Base-by-base conservation (phyloP, 352 stramenopile genomes). In the Thraustotheca clavata region DNA sequence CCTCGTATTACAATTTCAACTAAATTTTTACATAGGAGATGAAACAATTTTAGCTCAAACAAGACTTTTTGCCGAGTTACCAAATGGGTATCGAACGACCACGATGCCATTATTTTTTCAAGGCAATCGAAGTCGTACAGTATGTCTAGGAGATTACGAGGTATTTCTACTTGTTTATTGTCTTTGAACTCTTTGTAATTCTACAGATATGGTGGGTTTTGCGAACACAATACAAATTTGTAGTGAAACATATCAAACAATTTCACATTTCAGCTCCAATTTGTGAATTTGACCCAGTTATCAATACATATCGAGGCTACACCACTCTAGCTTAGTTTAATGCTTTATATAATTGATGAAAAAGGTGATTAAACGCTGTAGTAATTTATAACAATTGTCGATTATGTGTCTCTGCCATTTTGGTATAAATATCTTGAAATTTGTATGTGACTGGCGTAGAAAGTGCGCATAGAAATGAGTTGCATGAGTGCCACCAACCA, bases 241-340 rank as follows among this genome's bases (percentile, higher is more conserved):
- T 95, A 38, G 73, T 94, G 11, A 77, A 95, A 68, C 86, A 88
- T 66, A 84, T 77, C 49, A 95, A 95, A 62, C 78, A 72, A 16
- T 86, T 94, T 50, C 62, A 48, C 24, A 72, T 95, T 41, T 69
- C 73, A 4, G 67, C 69, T 0, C 86, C 86, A 8, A 68, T 71
- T 26, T 95, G 86, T 49, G 82, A 91, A 61, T 94, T 91, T 41
- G 83, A 95, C 66, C 76, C 78, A 24, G 78, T 76, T 29, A 87
- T 76, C 18, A 92, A 89, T 66, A 83, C 72, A 39, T 95, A 92
- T 73, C 38, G 57, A 24, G 38, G 31, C 2, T 72, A 68, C 49
- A 59, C 47, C 26, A 31, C 63, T 4, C 36, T 67, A 0, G 9
- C 40, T 16, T 38, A 26, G n/a, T n/a, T n/a, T n/a, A n/a, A n/a